Evolutionary conservation across 257 asterid genomes (phyloP).

Genomic region (Solanum sparsipilum): DNA sequence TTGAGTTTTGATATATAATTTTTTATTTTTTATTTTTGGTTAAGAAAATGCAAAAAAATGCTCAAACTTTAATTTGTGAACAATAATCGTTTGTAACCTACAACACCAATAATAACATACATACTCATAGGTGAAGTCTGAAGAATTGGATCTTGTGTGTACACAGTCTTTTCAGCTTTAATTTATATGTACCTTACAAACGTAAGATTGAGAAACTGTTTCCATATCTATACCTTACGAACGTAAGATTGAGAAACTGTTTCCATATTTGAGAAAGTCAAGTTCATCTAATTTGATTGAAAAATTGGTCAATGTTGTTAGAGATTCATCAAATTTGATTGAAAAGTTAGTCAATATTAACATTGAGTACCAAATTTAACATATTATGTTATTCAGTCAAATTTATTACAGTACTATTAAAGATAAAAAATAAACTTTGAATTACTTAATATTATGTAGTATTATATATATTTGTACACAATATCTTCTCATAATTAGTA

Average conservation of each 20-base stretch:
- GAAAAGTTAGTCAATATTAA: background rate
- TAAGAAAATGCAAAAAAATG: background rate
- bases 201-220: no score
- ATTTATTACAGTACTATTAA: background rate
- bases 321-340: background rate
- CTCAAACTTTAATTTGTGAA: background rate
- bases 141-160: background rate
- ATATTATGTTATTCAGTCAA: background rate
- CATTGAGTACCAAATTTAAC: background rate
- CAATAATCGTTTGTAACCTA: background rate
- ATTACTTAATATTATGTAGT: background rate
- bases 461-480: background rate
- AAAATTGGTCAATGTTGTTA: background rate
- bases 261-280: background rate
- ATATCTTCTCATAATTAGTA: background rate
- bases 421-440: background rate
- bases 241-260: no score
- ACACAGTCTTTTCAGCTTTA: background rate
- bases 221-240: background rate
- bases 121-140: background rate
- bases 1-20: background rate
- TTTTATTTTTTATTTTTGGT: no score
- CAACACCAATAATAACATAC: background rate
- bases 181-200: no score
- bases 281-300: background rate